Evolutionary conservation across 805 yeast genomes (phyloP).

Genomic region (Sungouiella blattae): DNA sequence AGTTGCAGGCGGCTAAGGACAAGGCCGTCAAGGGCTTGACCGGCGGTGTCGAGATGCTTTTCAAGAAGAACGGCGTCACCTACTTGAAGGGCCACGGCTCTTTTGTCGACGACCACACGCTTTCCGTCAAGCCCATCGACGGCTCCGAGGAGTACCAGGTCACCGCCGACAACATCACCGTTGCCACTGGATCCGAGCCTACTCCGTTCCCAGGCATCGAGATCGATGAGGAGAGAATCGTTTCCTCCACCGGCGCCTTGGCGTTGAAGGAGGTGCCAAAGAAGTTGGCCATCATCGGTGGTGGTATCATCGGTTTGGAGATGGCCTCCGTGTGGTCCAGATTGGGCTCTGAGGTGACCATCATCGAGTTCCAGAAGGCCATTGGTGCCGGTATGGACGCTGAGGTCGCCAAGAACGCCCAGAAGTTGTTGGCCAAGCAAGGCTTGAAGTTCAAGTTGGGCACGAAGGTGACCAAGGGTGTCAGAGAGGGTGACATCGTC

Average conservation of each 20-base stretch:
- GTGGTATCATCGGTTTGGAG: slow-evolving; percentile 98
- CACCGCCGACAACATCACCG: slow-evolving; percentile 81
- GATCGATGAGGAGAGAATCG: slow-evolving; percentile 95
- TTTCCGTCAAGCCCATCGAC: slow-evolving; percentile 82
- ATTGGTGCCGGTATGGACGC: slow-evolving; percentile 99
- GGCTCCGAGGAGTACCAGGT: slow-evolving; percentile 70
- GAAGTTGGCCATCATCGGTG: slow-evolving; percentile 90
- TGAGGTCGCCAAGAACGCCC: slow-evolving; percentile 88
- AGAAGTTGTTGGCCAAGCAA: slow-evolving; percentile 88
- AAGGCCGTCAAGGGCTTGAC: slow-evolving; percentile 86
- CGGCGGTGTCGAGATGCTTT: slow-evolving; percentile 88
- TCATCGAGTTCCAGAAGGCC: slow-evolving; percentile 83
- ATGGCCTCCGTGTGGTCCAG: slow-evolving; percentile 98
- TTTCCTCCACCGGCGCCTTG: slow-evolving; percentile 90
- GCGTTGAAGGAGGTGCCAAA: slow-evolving; percentile 87
- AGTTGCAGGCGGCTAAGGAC: slow-evolving; percentile 90
- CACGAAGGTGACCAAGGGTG: slow-evolving; percentile 86
- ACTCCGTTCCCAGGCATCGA: slow-evolving; percentile 98
- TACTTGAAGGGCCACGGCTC: slow-evolving; percentile 94
- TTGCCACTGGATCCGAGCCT: slow-evolving; percentile 98
- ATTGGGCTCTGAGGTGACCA: slow-evolving; percentile 92
- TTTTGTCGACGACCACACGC: slow-evolving; percentile 73
- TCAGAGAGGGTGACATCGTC: slow-evolving; percentile 84
- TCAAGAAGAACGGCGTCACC: slow-evolving; percentile 92
- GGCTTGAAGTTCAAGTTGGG: slow-evolving; percentile 91